phyloP scores from a whole-genome alignment of 2,329 filamentous ascomycete species.

The Achaetomium macrosporum region DNA sequence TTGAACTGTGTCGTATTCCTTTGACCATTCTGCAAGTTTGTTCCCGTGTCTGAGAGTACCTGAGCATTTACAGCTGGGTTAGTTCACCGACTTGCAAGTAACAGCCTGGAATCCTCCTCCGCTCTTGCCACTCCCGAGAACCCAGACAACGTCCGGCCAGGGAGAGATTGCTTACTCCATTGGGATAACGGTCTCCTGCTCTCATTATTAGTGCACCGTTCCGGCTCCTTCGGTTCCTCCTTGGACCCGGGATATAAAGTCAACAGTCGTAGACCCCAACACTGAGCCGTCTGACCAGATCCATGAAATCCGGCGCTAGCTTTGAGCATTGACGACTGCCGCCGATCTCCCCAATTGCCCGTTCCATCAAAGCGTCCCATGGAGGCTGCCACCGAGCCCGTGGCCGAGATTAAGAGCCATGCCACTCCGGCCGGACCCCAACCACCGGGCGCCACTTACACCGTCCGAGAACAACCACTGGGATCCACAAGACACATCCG shows the following conservation, averaged over 20 bases:
- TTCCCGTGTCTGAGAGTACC: background rate
- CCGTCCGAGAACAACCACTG: constrained; percentile 33
- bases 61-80: too few species aligned
- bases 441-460: constrained; percentile 24
- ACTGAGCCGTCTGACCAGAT: background rate
- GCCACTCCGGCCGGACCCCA: constrained; percentile 1
- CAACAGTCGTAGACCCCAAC: background rate
- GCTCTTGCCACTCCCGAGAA: constrained; percentile 7
- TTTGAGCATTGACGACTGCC: background rate
- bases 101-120: background rate
- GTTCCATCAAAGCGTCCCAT: background rate
- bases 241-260: constrained; percentile 4
- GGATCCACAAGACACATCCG: constrained; percentile 37
- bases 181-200: background rate
- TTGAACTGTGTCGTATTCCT: background rate
- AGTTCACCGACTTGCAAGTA: background rate
- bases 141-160: constrained; percentile 5
- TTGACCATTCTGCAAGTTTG: background rate
- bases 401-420: constrained; percentile 10
- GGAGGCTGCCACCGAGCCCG: constrained; percentile 5
- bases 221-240: background rate
- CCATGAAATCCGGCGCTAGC: background rate
- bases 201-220: background rate
- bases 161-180: background rate
- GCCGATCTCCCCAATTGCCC: background rate